These are phyloP conservation scores for Aspergillus sp. DNA, from an alignment of 2,329 filamentous ascomycete genomes.

Conservation along the genomic window DNA sequence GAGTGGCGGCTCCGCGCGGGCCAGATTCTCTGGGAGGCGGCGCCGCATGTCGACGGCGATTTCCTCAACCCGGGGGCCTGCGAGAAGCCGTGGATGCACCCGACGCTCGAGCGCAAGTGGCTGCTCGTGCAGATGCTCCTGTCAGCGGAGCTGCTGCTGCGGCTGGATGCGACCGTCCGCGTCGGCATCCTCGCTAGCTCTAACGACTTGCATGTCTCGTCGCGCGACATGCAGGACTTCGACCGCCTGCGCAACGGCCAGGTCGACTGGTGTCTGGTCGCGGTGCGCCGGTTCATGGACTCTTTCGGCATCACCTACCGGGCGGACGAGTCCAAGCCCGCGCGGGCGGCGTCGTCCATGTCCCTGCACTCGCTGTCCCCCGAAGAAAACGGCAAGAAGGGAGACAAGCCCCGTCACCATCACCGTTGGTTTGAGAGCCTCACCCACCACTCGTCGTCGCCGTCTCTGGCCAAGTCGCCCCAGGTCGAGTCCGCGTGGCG, in stretches of 20 bases:
- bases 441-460: slow-evolving; percentile 17
- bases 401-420: slow-evolving; percentile 11
- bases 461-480: not conserved
- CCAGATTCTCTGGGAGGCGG: slow-evolving; percentile 44
- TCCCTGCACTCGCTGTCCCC: slow-evolving; percentile 8
- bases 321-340: slow-evolving; percentile 4
- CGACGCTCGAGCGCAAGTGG: slow-evolving; percentile 49
- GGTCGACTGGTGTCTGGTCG: slow-evolving; percentile 56
- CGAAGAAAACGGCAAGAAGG: not conserved
- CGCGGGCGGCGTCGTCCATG: not conserved
- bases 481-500: slow-evolving; percentile 30
- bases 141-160: slow-evolving; percentile 54
- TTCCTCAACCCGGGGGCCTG: slow-evolving; percentile 18
- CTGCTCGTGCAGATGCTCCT: slow-evolving; percentile 55
- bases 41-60: slow-evolving; percentile 37
- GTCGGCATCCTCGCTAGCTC: slow-evolving; percentile 40
- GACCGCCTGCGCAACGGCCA: slow-evolving; percentile 50
- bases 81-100: slow-evolving; percentile 24
- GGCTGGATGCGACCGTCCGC: slow-evolving; percentile 50
- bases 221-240: slow-evolving; percentile 46
- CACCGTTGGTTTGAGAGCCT: slow-evolving; percentile 26
- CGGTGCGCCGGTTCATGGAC: slow-evolving; percentile 53
- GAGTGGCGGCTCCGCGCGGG: slow-evolving; percentile 48
- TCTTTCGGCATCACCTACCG: slow-evolving; percentile 44
- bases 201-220: slow-evolving; percentile 40